Evolutionary conservation across 2,329 filamentous ascomycete species (phyloP), one percentile per base, ranked within the genome.

Genomic region (Endoconidiophora laricicola): DNA sequence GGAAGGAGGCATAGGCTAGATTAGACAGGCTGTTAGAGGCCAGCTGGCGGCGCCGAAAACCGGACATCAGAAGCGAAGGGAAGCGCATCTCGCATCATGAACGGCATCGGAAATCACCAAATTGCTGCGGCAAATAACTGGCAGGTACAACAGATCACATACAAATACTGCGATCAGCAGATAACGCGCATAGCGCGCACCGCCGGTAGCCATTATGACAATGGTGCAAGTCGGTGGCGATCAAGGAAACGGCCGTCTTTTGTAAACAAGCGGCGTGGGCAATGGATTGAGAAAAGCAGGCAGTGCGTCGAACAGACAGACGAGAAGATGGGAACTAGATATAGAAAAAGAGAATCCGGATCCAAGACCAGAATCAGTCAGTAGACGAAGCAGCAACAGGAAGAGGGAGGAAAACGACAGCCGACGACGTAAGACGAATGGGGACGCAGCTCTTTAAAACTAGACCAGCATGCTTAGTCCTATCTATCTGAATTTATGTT

Each of bases 111-210:
- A 22, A 26, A 33, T 26, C 36, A 14, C 44, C 7, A 22, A 23
- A 3, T 6, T 24, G 6, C 23, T 16, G 26, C 38, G 55, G 54
- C 49, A 56, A 57, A 39, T 36, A 47, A 41, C 50, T 48, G 29
- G 44, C 18, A 29, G n/a, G 53, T 24, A 24, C 18, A 14, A 6
- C 41, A 44, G 23, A 47, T 37, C 42, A 72, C 82, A 62, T 75
- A 94, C 88, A 61, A 94, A 81, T 61, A 87, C 74, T 53, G 86
- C 84, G 61, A 94, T 79, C 62, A 91, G 73, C 63, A 94, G 73
- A 66, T 80, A 81, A 72, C 78, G 76, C 72, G 80, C 68, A 60
- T 86, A 86, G 66, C 83, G 80, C 66, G 81, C 78, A 57, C 76
- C 79, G 62, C 79, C 79, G 54, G 79, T 75, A 66, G 79, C 80